Evolutionary conservation across 2,329 filamentous ascomycete genomes (phyloP), one percentile per base, ranked within the genome.

Genomic region (Trichoderma sp.): DNA sequence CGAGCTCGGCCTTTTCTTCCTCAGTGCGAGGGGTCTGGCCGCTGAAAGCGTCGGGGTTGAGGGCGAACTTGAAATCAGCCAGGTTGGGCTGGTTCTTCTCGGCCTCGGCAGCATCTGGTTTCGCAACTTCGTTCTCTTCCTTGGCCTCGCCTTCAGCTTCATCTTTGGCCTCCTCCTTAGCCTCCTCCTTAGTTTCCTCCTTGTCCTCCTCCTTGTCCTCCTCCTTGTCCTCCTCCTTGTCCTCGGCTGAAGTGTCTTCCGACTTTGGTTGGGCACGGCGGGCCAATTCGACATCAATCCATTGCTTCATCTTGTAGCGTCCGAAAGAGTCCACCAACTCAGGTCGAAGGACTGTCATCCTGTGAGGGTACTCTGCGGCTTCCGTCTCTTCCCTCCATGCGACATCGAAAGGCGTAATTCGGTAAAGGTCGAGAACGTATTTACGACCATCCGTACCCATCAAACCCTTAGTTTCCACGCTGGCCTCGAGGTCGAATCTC

Each of bases 391-490:
- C 95, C 76, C 97, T 87, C 95, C 97, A 99, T 26, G 87, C 83
- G 71, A 98, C 90, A 81, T 99, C 96, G 71, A 98, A 84, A 6
- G 96, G 96, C 3, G 96, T 97, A 74, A 98, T 92, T 72, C 96
- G 91, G 85, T 99, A 99, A 68, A 99, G 85, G 78, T 99, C 96
- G 65, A 99, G 88, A n/a, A 98, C 93, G 79, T 99, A 99, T 81
- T 97, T 98, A 77, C 96, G 90, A 47, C 95, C 96, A 79, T 99
- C 96, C 1, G 96, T 99, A 62, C 96, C 96, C 77, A 99, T 86
- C n/a, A 99, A 86, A 68, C 96, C 96, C 85, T 99, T 99, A 68
- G 96, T 99, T 83, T 99, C 96, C 15, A 99, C 95, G 78, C 95
- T 98, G 53, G 93, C 94, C 82, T 98, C 95, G 4, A 99, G 87